Percentiles rank a stretch among this genome's conserved stretches.
Evolutionary conservation across 495 filamentous ascomycete genomes (phyloP).

Genomic region (Clohesyomyces aquaticus): DNA sequence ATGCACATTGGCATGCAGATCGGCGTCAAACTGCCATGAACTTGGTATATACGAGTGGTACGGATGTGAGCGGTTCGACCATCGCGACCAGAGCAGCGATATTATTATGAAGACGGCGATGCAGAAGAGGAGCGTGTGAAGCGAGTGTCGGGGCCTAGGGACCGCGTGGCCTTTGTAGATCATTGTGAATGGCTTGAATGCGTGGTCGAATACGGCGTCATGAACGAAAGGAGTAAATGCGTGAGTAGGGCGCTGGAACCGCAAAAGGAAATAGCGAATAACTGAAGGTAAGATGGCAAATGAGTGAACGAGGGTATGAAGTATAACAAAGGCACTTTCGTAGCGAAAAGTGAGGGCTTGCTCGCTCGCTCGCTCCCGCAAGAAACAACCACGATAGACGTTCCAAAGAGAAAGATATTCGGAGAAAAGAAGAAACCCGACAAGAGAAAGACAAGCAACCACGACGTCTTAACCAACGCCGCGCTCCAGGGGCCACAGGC

Average conservation of each 20-base stretch:
- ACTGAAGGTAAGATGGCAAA: not conserved
- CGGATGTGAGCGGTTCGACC: conserved; percentile 7
- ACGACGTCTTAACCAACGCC: too few species aligned
- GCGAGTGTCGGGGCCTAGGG: conserved; percentile 11
- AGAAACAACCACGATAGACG: too few species aligned
- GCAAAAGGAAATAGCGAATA: too few species aligned
- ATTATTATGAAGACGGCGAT: conserved; percentile 19
- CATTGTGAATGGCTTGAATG: not conserved
- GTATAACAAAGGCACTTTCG: too few species aligned
- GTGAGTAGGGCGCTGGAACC: too few species aligned
- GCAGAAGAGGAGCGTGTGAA: conserved; percentile 15
- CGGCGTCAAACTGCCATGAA: conserved; percentile 22
- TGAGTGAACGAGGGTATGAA: not conserved
- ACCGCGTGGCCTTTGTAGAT: not conserved
- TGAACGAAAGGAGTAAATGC: conserved; percentile 4
- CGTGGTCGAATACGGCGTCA: not conserved
- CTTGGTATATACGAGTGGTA: conserved; percentile 9
- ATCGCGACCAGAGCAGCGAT: conserved; percentile 16
- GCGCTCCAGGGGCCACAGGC: too few species aligned
- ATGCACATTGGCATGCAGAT: conserved; percentile 30
- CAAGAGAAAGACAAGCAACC: not conserved
- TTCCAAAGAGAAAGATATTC: not conserved
- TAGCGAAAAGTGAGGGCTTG: too few species aligned
- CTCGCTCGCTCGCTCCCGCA: too few species aligned
- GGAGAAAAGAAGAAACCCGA: not conserved